A percentile compares a stretch with the other conserved stretches of the same genome.
Evolutionary conservation across 176 grass and related monocot genomes (phyloP).

Genomic region (Aegilops tauschii): DNA sequence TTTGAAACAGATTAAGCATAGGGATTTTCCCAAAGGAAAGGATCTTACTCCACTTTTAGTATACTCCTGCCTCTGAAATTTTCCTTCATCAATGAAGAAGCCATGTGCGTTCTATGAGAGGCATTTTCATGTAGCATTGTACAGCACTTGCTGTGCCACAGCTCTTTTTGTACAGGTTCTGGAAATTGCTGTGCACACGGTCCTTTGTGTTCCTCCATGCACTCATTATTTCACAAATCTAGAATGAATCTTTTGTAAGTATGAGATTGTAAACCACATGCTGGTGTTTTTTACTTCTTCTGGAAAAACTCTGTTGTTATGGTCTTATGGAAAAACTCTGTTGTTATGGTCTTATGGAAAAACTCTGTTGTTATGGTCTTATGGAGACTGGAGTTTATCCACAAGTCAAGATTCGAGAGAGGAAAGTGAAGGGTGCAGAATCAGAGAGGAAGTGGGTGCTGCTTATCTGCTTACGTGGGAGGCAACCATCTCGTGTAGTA

Average conservation of each 20-base stretch:
- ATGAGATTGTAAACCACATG: neutral
- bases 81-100: constrained; percentile 38
- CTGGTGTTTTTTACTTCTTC: neutral
- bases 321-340: neutral
- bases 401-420: neutral
- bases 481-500: constrained; percentile 15
- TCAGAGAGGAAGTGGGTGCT: constrained; percentile 15
- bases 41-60: constrained; percentile 16
- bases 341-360: neutral
- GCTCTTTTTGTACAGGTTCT: constrained; percentile 3
- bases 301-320: neutral
- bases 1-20: constrained; percentile 40
- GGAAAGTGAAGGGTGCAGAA: constrained; percentile 13
- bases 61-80: constrained; percentile 27
- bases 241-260: neutral
- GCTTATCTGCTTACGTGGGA: constrained; percentile 17
- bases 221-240: neutral
- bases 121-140: constrained; percentile 23
- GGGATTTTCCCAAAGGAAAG: constrained; percentile 33
- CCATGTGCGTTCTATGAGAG: neutral
- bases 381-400: constrained; percentile 12
- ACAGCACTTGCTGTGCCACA: neutral
- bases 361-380: neutral
- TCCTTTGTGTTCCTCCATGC: neutral
- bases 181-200: neutral